A percentile compares a stretch with the other conserved stretches of the same genome.
These are phyloP conservation scores for Solanum chilense DNA, from an alignment of 257 asterid genomes.

Conservation along the genomic window DNA sequence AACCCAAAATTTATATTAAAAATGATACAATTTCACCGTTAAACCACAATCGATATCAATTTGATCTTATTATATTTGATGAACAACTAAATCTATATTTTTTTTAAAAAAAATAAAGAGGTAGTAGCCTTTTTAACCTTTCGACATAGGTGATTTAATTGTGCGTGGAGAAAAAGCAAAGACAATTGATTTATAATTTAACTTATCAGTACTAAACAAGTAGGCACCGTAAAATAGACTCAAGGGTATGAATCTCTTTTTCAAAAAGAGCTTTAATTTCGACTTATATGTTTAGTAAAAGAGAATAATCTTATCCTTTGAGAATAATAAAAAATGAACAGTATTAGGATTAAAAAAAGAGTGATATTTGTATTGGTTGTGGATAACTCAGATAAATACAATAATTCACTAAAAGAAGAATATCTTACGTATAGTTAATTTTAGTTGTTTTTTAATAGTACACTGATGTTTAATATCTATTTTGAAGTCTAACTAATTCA, in stretches of 20 bases:
- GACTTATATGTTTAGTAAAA: neutral
- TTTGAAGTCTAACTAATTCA: neutral
- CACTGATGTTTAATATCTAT: neutral
- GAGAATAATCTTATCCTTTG: too few species aligned
- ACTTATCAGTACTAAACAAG: neutral
- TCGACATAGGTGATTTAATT: neutral
- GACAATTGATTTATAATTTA: neutral
- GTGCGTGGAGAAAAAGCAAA: neutral
- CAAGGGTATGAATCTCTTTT: conserved; percentile 2
- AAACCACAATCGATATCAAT: too few species aligned
- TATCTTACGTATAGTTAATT: neutral
- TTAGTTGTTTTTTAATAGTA: neutral
- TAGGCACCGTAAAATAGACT: neutral
- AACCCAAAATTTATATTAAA: too few species aligned
- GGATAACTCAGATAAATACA: neutral
- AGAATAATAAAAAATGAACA: too few species aligned
- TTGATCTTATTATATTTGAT: neutral
- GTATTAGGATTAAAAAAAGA: neutral
- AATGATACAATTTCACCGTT: neutral
- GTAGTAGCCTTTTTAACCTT: neutral
- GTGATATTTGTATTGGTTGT: neutral
- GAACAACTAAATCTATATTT: neutral
- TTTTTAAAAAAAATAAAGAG: neutral
- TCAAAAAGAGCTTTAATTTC: neutral
- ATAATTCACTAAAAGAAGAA: neutral